Percentiles rank a stretch among this genome's conserved stretches.
Evolutionary conservation across 495 filamentous ascomycete species (phyloP).

Genomic region (Usnea hakonensis): DNA sequence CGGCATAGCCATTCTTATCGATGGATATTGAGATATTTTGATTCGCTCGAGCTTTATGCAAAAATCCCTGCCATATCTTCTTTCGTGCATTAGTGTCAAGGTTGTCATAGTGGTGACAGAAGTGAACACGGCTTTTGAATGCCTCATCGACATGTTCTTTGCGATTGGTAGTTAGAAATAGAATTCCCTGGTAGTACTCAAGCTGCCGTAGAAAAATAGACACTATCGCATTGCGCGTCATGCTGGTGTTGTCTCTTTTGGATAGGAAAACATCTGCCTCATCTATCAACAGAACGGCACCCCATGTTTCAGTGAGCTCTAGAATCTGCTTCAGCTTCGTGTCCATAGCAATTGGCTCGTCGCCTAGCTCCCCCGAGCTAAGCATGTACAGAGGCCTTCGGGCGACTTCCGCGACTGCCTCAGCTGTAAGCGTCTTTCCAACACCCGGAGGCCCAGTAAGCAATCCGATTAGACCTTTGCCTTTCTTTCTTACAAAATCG

Average conservation of each 20-base stretch:
- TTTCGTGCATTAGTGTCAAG: background rate
- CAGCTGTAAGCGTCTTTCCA: constrained; percentile 21
- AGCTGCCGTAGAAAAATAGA: constrained; percentile 45
- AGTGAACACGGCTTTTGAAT: constrained; percentile 28
- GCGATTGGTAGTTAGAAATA: constrained; percentile 51
- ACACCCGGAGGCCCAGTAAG: constrained; percentile 15
- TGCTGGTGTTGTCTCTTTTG: background rate
- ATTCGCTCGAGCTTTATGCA: no score
- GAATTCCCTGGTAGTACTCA: constrained; percentile 51
- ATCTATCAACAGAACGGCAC: no score
- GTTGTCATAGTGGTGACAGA: constrained; percentile 6
- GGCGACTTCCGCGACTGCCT: constrained; percentile 13
- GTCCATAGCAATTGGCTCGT: no score
- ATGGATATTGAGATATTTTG: no score
- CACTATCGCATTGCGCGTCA: constrained; percentile 32
- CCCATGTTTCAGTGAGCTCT: no score
- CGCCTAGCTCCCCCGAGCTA: constrained; percentile 9
- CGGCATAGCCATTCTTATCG: no score
- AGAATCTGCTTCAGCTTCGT: no score
- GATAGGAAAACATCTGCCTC: constrained; percentile 39
- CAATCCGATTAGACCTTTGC: constrained; percentile 3
- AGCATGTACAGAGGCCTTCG: constrained; percentile 15
- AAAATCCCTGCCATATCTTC: no score
- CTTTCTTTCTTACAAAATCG: constrained; percentile 8
- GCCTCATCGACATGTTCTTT: constrained; percentile 41